Conservation (phyloP, 2,329 filamentous ascomycete species). For the Claviceps paspali region DNA sequence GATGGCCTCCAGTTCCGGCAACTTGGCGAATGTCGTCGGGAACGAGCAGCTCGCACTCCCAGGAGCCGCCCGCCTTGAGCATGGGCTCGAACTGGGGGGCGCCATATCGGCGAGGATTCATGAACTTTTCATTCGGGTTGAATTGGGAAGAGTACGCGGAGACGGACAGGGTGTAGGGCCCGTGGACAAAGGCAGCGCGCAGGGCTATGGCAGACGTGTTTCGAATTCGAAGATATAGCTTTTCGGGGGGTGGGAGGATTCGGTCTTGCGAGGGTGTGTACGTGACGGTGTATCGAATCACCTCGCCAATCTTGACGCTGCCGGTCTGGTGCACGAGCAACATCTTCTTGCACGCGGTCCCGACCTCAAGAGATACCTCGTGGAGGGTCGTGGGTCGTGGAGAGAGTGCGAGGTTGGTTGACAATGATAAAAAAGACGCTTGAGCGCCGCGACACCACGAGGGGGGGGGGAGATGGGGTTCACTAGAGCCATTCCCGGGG, state of each 20-base stretch:
- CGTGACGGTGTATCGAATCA: slow-evolving; percentile 80
- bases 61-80: slow-evolving; percentile 82
- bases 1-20: slow-evolving; percentile 32
- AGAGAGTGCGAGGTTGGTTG: no score
- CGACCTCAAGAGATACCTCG: no score
- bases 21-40: slow-evolving; percentile 61
- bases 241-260: slow-evolving; percentile 70
- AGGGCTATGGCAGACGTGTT: slow-evolving; percentile 85
- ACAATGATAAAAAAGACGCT: no score
- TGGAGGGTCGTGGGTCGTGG: no score
- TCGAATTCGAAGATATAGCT: slow-evolving; percentile 73
- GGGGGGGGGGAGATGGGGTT: no score
- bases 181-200: slow-evolving; percentile 89
- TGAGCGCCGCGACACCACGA: no score
- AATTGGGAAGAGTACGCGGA: slow-evolving; percentile 74
- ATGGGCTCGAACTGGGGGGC: slow-evolving; percentile 89
- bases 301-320: slow-evolving; percentile 85
- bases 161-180: slow-evolving; percentile 81
- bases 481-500: no score
- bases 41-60: slow-evolving; percentile 65
- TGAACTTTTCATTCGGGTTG: slow-evolving; percentile 66
- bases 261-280: slow-evolving; percentile 83
- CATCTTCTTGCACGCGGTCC: no score
- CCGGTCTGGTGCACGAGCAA: slow-evolving; percentile 82
- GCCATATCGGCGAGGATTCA: slow-evolving; percentile 53